Base-by-base conservation (phyloP, 2,329 filamentous ascomycete species). In the Elsinoe ampelina region DNA sequence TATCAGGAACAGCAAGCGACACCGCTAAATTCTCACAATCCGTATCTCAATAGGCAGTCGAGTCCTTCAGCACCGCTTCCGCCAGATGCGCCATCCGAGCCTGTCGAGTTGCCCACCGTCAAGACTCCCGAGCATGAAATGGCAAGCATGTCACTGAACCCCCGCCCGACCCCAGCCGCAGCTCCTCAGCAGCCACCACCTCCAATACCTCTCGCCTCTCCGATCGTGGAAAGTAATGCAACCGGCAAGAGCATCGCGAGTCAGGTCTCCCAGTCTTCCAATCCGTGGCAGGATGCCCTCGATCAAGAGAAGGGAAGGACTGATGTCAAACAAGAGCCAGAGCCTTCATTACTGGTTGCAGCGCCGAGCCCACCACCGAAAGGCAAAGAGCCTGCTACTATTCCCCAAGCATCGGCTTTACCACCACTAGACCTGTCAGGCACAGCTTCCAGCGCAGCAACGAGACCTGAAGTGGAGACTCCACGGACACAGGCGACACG, bases 11-110 rank as follows among this genome's bases (percentile, higher is more conserved):
- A 41, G 15, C 35, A 32, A 1, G 17, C 41, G 19, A 57, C 30
- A 19, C 66, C 68, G 1, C 60, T 73, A 17, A 62, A 72, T 58
- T 73, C 72, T 2, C 72, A 75, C 59, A 75, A 75, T 57, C 73
- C 74, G 7, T 75, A 75, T 59, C 64, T 71, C 19, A 67, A 67
- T 26, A 68, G 70, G 62, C 71, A 73, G 50, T 8, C 61, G 52
- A 56, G 43, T 45, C 34, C 47, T 45, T 19, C 54, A 59, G 17
- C 61, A 11, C 57, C 62, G 11, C 67, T 68, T 17, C 52, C 61
- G 11, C 48, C 63, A 8, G 57, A 58, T 17, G 61, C 65, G 41
- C 60, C 66, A 15, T 63, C 61, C 17, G 57, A 55, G 11, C 71
- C 72, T 1, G 71, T 71, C 1, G 74, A 75, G 61, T 63, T 75